Base-by-base conservation (phyloP, 169 alveolate species). In the Pseudocohnilembus persalinus region DNA sequence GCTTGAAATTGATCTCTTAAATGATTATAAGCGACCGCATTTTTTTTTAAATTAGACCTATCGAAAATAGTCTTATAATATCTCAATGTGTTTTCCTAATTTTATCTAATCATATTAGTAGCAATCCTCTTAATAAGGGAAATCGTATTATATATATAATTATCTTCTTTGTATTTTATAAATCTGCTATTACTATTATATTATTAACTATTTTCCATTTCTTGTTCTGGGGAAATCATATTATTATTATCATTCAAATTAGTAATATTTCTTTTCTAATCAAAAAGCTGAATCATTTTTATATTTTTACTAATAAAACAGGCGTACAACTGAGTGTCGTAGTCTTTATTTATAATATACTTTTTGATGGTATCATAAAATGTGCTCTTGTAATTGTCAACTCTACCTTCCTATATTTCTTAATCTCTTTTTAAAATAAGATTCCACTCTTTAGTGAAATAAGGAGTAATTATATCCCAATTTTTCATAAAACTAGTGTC, bases 401-500 rank as follows among this genome's bases (percentile, higher is more conserved):
- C 4, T 49, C 20, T 49, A 49, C 4, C 68, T 20, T 49, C 20
- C 68, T 49, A 4, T 20, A 49, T 49, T 20, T 49, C 68, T 49
- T n/a, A n/a, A n/a, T n/a, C 68, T 49, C 68, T 11, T 49, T 49
- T 49, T 49, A 49, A 20, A 49, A 49, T 49, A 49, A 49, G 68
- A 49, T 11, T 49, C 68, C 63, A 78, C 24, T 74, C 68, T 0
- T 74, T 49, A 74, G 80, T 33, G 65, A 86, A 35, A 80, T 86
- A 86, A 0, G 90, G 90, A 28, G 90, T 68, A 30, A 86, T 75
- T 1, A 86, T 73, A 79, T 86, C 90, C 90, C 90, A 86, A 81
- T 86, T 86, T 65, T 86, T 86, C 90, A 86, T 86, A 64, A 86
- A 86, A 35, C 87, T 77, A 35, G 83, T 86, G 64, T 86, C 90